Evolutionary conservation across 2,329 filamentous ascomycete genomes (phyloP), one percentile per base, ranked within the genome.

Genomic region (Onygenales sp.): DNA sequence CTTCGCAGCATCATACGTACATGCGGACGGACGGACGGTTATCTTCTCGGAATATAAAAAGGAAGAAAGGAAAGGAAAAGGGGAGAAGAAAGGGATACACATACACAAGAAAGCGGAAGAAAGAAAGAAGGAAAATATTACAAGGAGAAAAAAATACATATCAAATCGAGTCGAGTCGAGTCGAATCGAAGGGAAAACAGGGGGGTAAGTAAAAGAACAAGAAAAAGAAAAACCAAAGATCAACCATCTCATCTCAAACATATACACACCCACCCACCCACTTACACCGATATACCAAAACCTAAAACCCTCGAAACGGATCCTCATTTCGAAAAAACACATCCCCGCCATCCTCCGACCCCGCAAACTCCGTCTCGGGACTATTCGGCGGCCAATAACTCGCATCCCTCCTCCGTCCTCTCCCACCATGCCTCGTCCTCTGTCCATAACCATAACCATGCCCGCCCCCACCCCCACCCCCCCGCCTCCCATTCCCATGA

Each of bases 261-360:
- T 36, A 9, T 36, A 37, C 8, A 17, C 8, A 47, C 32, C 14
- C 45, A n/a, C 32, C 14, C 45, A n/a, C 27, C 10, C 11, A 1
- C 36, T 13, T 14, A 21, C 11, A 2, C 13, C 9, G 2, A 40
- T 13, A 11, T 11, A 21, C 3, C 5, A 54, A 32, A 27, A 9
- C 51, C 64, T 61, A 77, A 53, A 77, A 77, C 6, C 70, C 74
- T 4, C 67, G 65, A 56, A 76, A 77, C 0, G 73, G 72, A 65
- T 77, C 74, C 33, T 73, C 70, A 53, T 65, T 62, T 17, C 67
- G 68, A 52, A 65, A 70, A 32, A 67, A 70, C 33, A 65, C 58
- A 33, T 74, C 72, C 58, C 66, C 65, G 34, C 66, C 67, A 52
- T 65, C 68, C 44, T 65, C 66, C 48, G 67, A 64, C 27, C 62